Conservation (phyloP, 441 rosid species). For the Adansonia madagascariensis region DNA sequence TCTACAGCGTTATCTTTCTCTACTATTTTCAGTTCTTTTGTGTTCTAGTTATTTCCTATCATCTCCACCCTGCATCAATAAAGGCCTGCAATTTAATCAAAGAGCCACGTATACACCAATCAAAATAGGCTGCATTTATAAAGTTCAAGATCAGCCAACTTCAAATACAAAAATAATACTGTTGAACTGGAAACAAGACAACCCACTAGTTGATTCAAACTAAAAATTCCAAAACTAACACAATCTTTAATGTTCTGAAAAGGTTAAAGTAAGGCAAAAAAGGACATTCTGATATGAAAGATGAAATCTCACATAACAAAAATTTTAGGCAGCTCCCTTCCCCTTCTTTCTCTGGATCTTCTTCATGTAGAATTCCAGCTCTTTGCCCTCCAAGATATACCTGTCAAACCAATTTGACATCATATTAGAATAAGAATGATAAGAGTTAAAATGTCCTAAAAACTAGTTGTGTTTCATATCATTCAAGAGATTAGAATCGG, state of each 20-base stretch:
- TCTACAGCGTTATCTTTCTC: too few species aligned
- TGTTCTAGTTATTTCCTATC: too few species aligned
- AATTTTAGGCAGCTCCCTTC: constrained; percentile 43
- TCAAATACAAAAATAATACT: not conserved
- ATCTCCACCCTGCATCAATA: too few species aligned
- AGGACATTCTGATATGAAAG: not conserved
- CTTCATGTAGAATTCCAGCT: constrained; percentile 52
- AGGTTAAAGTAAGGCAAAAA: not conserved
- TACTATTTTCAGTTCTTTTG: too few species aligned
- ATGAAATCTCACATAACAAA: constrained; percentile 14
- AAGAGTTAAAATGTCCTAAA: not conserved
- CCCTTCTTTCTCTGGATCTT: constrained; percentile 56
- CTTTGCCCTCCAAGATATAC: constrained; percentile 48
- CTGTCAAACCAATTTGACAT: constrained; percentile 28
- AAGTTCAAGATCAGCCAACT: not conserved
- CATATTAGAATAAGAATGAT: not conserved
- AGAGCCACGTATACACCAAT: not conserved
- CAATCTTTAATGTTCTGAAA: constrained; percentile 15
- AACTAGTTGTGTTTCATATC: not conserved
- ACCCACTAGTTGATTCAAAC: constrained; percentile 5
- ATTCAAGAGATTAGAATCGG: not conserved
- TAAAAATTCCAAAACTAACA: not conserved
- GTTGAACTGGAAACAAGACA: not conserved
- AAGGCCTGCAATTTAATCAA: too few species aligned
- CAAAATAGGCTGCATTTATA: not conserved